Base-by-base conservation (phyloP, 2,329 filamentous ascomycete species). In the Fusarium temperatum region DNA sequence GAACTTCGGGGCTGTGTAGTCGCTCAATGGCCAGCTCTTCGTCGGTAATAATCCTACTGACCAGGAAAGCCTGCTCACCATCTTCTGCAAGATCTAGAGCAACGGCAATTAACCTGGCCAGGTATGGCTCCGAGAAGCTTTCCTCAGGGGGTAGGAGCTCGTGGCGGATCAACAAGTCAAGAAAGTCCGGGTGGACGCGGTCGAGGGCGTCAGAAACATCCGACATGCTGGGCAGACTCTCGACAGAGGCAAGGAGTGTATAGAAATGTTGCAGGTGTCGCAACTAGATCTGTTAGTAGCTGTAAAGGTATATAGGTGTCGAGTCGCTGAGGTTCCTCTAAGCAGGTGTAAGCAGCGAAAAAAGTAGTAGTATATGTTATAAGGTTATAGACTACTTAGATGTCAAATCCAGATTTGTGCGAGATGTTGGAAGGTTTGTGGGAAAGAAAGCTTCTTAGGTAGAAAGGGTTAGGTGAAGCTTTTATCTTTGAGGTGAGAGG, bases 11-110 rank as follows among this genome's bases (percentile, higher is more conserved):
- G 24, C 58, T 59, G 12, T 62, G 53, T 14, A 79, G 55, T 22
- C 72, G 66, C 24, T 71, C 51, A 12, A 56, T 36, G 4, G 75
- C 75, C 5, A 60, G 17, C 17, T 79, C 78, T 6, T 77, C 71
- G n/a, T 79, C 75, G 1, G 75, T 26, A 35, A 79, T 66, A 15
- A 79, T 70, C 14, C 76, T 73, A 5, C 67, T 68, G 13, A 78
- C 41, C 10, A 79, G 36, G 14, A 66, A 53, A 22, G 64, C 39
- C 22, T 79, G 78, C 20, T 77, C 72, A 2, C 44, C 32, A 1
- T 64, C 55, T 3, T 78, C 70, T 8, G 71, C 65, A 15, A 77
- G 66, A 42, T 77, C 68, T 20, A 79, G 63, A 10, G 78, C 78
- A 9, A 78, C 28, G 2, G 30, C 10, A 24, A 76, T 73, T 7